Base-by-base conservation (phyloP, 2,329 filamentous ascomycete genomes). In the Helminthosporium solani region DNA sequence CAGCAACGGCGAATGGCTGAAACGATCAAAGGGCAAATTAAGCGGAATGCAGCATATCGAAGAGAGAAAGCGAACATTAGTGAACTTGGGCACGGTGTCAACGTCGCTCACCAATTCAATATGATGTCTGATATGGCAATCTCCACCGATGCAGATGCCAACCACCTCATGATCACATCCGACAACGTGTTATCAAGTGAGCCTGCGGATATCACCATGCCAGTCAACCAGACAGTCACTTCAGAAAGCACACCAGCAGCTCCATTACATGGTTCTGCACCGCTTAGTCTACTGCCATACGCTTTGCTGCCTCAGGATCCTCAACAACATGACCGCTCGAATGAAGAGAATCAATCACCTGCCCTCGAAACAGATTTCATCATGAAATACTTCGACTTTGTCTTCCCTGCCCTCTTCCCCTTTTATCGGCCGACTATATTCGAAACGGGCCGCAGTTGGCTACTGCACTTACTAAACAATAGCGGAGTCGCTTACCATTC, bases 331-430 rank as follows among this genome's bases (percentile, higher is more conserved):
- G 16, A 21, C 41, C 30, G 35, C 30, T 40, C 27, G 18, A 23
- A 12, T 16, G 35, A 40, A 39, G 14, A 42, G 14, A 40, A 46
- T 15, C 40, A 42, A 31, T 39, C 51, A 21, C 42, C 46, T 21
- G 37, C 27, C 31, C 42, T 45, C 28, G 53, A 58, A 28, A 44
- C 38, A 41, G 46, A 46, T 21, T 54, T 56, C 28, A 38, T 58
- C 23, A 50, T 50, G 41, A 54, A 56, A 27, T 56, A 53, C 27
- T 36, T 57, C 15, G 52, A 57, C 36, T 46, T 42, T 15, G 44
- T 53, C 6, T 53, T 54, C 18, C 54, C 52, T 1, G 28, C 42
- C 19, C 34, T 54, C 3, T 57, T 54, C 28, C 50, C 54, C 15
- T 52, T 48, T 33, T 56, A 56, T 19, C 40, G 42, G 11, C 45